A percentile compares a stretch with the other conserved stretches of the same genome.
These are phyloP conservation scores for Fusarium napiforme DNA, from an alignment of 2,329 filamentous ascomycete species.

Conservation along the genomic window DNA sequence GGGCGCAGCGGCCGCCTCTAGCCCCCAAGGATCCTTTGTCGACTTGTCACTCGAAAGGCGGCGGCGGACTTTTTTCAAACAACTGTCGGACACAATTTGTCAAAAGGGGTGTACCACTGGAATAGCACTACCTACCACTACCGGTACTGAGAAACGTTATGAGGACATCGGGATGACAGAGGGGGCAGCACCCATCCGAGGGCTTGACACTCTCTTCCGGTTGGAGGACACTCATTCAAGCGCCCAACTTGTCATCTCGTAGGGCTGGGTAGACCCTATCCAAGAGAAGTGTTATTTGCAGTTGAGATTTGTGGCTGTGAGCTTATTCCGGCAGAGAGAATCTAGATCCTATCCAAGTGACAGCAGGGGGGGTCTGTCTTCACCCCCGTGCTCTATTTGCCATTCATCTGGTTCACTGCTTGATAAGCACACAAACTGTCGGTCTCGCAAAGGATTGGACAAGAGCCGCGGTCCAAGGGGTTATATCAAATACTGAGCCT, in stretches of 20 bases:
- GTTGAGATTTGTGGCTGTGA: no score
- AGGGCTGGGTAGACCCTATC: constrained; percentile 26
- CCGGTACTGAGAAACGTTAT: not conserved
- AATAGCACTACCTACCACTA: not conserved
- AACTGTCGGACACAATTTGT: constrained; percentile 15
- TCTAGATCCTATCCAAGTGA: not conserved
- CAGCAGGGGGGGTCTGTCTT: not conserved
- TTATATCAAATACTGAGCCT: constrained; percentile 4
- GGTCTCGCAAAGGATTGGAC: constrained; percentile 23
- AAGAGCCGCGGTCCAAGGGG: not conserved
- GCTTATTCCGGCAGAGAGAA: no score
- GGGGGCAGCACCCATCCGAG: not conserved
- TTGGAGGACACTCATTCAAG: constrained; percentile 23
- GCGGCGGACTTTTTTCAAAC: constrained; percentile 3
- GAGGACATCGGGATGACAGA: not conserved
- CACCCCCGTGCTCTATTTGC: constrained; percentile 7
- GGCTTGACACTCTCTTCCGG: not conserved
- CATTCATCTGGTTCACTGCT: not conserved
- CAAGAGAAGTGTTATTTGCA: not conserved
- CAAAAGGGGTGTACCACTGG: constrained; percentile 10
- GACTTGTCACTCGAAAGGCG: constrained; percentile 16
- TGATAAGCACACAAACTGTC: constrained; percentile 33
- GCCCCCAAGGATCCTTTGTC: constrained; percentile 30
- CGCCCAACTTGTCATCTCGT: constrained; percentile 16
- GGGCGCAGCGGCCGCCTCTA: constrained; percentile 32